Base-by-base conservation (phyloP, 164 flowering plant genomes). In the Platanus orientalis region DNA sequence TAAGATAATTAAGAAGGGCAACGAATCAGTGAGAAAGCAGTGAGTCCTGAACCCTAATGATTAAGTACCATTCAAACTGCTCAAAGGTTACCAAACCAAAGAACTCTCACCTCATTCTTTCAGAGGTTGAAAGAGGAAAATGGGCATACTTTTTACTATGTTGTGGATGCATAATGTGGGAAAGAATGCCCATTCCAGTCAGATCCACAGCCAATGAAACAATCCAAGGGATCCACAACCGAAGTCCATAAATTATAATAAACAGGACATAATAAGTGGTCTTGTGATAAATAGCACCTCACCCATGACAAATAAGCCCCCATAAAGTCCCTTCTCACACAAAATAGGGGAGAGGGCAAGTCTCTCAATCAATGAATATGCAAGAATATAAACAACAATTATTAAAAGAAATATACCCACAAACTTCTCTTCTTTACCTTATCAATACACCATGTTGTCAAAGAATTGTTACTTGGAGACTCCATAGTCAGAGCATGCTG, bases 211-310 rank as follows among this genome's bases (percentile, higher is more conserved):
- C 76, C 65, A 95, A 68, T 4, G 97, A 90, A 57, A 84, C 62
- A 57, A 83, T 63, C 99, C 97, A 95, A 44, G 97, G 99, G 53
- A 67, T 73, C 99, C 99, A 95, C 48, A 97, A 92, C 62, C 84
- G 81, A 55, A 73, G 69, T 60, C 99, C 97, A 79, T 80, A 92
- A 68, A 78, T 95, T 75, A 90, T 80, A 36, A 95, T 83, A 44
- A 88, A 79, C 47, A 92, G 65, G 57, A 90, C 97, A 71, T 95
- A 95, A 95, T 74, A 51, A 95, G 84, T 1, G 99, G 99, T 56
- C 99, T 86, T 26, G 79, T 71, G 56, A 95, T 82, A 68, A 77
- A 85, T 32, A 92, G 75, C 20, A 73, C 79, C 73, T 92, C 99
- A 12, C 86, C 86, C 45, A 68, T 54, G 60, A 95, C 54, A 80